phyloP scores from a whole-genome alignment of 257 asterid genomes.

The Paraleonurus japonicus region DNA sequence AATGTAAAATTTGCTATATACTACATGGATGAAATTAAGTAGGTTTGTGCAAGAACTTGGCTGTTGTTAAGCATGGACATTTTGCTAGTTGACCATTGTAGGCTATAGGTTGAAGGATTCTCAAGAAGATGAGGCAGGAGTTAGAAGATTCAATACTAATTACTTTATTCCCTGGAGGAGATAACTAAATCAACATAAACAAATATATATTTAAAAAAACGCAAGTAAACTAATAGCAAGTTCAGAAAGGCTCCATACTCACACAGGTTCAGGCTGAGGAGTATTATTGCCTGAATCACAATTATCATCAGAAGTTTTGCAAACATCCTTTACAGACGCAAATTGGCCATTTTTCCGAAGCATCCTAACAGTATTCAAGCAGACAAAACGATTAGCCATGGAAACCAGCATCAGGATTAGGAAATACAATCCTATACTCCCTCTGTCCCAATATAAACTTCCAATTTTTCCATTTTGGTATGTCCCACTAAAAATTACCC shows the following conservation, averaged over 20 bases:
- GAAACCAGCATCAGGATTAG: background rate
- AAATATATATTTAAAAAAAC: background rate
- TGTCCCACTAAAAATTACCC: too few relatives aligned
- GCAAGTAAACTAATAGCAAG: background rate
- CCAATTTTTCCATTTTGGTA: too few relatives aligned
- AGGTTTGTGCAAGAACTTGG: background rate
- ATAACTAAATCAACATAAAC: background rate
- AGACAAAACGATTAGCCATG: constrained; percentile 12
- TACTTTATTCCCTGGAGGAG: background rate
- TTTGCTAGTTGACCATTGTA: background rate
- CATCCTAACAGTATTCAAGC: constrained; percentile 38
- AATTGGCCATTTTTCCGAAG: constrained; percentile 51
- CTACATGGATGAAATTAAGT: background rate
- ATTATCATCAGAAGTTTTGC: constrained; percentile 29
- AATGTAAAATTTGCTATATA: background rate
- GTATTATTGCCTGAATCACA: constrained; percentile 32
- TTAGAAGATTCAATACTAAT: background rate
- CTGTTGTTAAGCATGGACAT: background rate
- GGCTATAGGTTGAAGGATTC: constrained; percentile 9
- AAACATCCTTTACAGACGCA: constrained; percentile 41
- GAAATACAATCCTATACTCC: background rate
- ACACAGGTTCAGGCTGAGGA: constrained; percentile 37
- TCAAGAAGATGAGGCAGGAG: background rate
- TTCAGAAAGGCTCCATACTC: constrained; percentile 31
- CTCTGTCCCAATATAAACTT: too few relatives aligned